Evolutionary conservation across 1,284 basidiomycete species (phyloP), one percentile per base, ranked within the genome.

Genomic region (Heterobasidion parviporum): DNA sequence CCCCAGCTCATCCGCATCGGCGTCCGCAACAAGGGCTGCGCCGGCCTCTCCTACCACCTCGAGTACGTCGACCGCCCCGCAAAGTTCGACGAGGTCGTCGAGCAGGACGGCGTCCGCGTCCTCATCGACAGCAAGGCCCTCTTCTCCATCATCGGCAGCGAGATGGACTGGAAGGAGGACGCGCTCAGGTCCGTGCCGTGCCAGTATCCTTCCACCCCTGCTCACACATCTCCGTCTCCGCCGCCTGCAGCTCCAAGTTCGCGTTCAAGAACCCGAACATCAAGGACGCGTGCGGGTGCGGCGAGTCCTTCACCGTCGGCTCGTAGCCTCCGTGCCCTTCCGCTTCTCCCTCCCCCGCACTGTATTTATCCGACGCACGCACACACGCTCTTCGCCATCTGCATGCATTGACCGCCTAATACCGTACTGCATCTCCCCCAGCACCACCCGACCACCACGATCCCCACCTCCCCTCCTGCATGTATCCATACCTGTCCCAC

Each of bases 81-180:
- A 3, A 89, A 87, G 70, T 99, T 99, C 67, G 97, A 99, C 73
- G 97, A 99, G 69, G 81, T 97, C n/a, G 95, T 99, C 35, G 86
- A 94, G 71, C 94, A 96, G 73, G 94, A 96, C 63, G 93, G 89
- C 7, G 94, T 98, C 34, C 84, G 80, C 64, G 96, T 99, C 45
- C 77, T 99, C 59, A 94, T 99, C 68, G 97, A 99, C 74, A 91
- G 88, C 69, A 98, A 97, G 72, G 97, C 97, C 26, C 74, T 99
- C 61, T 99, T 99, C 72, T 94, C 90, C 59, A 97, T 99, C 66
- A 98, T 99, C 62, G 97, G 97, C 46, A 95, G 92, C 68, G 89
- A 90, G 76, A 99, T 99, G 97, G 94, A 97, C 68, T 99, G 97
- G 97, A 81, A 89, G 60, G 97, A 99, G 75, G 92, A 94, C 70